Evolutionary conservation across 257 asterid species (phyloP).

Genomic region (Voacanga thouarsii): DNA sequence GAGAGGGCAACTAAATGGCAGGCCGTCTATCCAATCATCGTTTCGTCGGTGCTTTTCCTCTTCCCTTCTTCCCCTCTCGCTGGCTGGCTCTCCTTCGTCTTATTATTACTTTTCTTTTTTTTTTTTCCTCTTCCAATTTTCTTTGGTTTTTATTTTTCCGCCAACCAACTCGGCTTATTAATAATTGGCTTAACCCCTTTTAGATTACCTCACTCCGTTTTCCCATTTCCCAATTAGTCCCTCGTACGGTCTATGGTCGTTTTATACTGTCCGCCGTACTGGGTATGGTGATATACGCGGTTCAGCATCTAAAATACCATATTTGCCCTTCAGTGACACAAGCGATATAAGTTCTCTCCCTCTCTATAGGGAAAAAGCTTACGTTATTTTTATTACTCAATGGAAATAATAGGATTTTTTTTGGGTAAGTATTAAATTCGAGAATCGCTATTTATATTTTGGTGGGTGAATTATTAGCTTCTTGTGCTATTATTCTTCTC

Average conservation of each 20-base stretch:
- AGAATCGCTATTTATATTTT: too few relatives aligned
- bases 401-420: background rate
- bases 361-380: too few relatives aligned
- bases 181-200: conserved; percentile 2
- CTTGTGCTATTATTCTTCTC: too few relatives aligned
- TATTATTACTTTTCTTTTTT: background rate
- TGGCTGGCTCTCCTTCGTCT: background rate
- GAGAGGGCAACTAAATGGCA: conserved; percentile 5
- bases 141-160: conserved; percentile 1
- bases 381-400: too few relatives aligned
- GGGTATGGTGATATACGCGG: background rate
- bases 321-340: background rate
- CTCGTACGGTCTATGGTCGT: background rate
- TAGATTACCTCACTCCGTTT: background rate
- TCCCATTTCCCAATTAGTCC: conserved; percentile 8
- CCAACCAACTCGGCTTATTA: conserved; percentile 16
- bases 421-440: background rate
- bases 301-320: background rate
- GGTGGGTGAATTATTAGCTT: too few relatives aligned
- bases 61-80: background rate
- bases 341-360: background rate
- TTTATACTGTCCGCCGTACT: conserved; percentile 1
- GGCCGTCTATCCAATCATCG: conserved; percentile 37
- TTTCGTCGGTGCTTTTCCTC: conserved; percentile 31
- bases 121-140: background rate